Evolutionary conservation across 1,139 yeast species (phyloP).

Genomic region (Zygosaccharomyces pseudobailii): DNA sequence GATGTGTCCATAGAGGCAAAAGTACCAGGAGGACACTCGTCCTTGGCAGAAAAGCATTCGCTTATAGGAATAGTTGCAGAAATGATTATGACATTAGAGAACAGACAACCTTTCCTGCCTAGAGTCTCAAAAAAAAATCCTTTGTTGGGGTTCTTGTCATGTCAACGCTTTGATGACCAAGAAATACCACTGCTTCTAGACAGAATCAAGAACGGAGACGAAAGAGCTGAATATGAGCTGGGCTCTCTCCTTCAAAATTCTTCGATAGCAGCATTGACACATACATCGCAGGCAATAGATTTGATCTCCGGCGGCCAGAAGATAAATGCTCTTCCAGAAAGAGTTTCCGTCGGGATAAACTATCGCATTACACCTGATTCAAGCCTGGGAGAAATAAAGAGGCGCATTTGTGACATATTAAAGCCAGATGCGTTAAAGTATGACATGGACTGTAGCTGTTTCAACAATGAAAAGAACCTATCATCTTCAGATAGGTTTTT

Average conservation of each 20-base stretch:
- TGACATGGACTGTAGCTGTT: not conserved
- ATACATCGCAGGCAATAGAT: constrained; percentile 4
- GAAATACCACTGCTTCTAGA: not conserved
- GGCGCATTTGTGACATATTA: not conserved
- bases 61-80: constrained; percentile 4
- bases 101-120: not conserved
- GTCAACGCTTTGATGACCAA: not conserved
- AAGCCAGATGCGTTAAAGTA: constrained; percentile 1
- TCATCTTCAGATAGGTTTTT: not conserved
- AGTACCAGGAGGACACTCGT: constrained; percentile 13
- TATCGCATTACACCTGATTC: constrained; percentile 3
- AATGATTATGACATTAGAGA: constrained; percentile 1
- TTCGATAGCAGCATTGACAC: not conserved
- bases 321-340: constrained; percentile 5
- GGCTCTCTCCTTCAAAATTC: constrained; percentile 2
- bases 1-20: constrained; percentile 12
- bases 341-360: constrained; percentile 1
- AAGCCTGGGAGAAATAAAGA: not conserved
- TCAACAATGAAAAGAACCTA: not conserved
- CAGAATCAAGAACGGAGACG: constrained; percentile 1
- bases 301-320: constrained; percentile 3
- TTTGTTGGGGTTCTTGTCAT: not conserved
- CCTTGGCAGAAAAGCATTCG: constrained; percentile 3
- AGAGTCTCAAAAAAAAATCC: constrained; percentile 1
- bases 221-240: constrained; percentile 1